A percentile compares a stretch with the other conserved stretches of the same genome.
Conservation (phyloP, 2,329 filamentous ascomycete species). For the Cytospora piceae region DNA sequence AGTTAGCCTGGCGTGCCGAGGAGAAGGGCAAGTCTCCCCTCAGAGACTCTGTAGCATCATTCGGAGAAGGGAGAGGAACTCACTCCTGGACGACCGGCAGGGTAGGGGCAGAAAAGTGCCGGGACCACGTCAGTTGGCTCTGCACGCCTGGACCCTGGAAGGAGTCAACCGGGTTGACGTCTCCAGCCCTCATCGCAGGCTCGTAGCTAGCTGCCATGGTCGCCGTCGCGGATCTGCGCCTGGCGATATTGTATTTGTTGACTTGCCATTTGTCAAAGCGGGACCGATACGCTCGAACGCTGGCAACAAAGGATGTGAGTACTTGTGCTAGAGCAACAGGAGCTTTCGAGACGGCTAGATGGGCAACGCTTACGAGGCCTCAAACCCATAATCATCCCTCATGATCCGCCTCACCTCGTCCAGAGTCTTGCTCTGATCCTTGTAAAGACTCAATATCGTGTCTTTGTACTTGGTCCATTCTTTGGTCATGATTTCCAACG, state of each 20-base stretch:
- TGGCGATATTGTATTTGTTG: slow-evolving; percentile 48
- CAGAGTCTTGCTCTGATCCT: slow-evolving; percentile 44
- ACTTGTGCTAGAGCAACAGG: slow-evolving; percentile 12
- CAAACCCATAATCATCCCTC: slow-evolving; percentile 44
- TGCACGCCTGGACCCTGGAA: slow-evolving; percentile 2
- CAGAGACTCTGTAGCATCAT: neutral
- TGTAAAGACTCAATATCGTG: slow-evolving; percentile 47
- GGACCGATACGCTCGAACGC: slow-evolving; percentile 53
- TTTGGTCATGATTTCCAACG: slow-evolving; percentile 46
- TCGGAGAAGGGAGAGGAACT: neutral
- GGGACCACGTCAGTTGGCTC: slow-evolving; percentile 1
- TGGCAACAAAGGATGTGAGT: slow-evolving; percentile 29
- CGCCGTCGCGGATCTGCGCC: slow-evolving; percentile 9
- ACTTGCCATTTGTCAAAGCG: slow-evolving; percentile 51
- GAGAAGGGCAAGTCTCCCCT: neutral
- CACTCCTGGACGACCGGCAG: slow-evolving; percentile 9
- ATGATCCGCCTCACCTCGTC: slow-evolving; percentile 47
- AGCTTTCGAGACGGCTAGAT: neutral
- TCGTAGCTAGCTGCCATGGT: slow-evolving; percentile 9
- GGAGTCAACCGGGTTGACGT: neutral
- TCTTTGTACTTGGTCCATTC: slow-evolving; percentile 45
- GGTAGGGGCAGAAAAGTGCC: slow-evolving; percentile 20
- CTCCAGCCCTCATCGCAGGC: neutral
- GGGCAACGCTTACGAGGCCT: slow-evolving; percentile 45
- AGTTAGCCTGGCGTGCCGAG: neutral